phyloP scores from a whole-genome alignment of 2,329 filamentous ascomycete genomes.

The Zasmidium cellare region DNA sequence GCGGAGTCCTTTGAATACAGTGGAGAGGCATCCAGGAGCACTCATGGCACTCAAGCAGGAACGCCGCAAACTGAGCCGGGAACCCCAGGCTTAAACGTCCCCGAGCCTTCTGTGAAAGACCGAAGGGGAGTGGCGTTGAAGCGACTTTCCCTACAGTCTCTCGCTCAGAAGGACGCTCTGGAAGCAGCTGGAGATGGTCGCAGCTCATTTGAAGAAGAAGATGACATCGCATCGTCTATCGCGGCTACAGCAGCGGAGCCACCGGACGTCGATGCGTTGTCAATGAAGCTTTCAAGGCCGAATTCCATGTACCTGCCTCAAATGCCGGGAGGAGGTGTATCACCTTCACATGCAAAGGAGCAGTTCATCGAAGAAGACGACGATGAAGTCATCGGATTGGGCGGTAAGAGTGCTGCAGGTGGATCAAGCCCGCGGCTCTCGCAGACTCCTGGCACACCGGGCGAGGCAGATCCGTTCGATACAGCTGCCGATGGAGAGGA shows the following conservation, averaged over 20 bases:
- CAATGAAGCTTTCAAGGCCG: conserved; percentile 15
- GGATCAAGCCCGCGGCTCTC: not conserved
- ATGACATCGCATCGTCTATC: conserved; percentile 23
- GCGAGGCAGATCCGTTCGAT: not conserved
- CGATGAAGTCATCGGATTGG: conserved; percentile 17
- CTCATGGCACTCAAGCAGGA: not conserved
- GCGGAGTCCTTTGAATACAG: not conserved
- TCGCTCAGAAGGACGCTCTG: conserved; percentile 14
- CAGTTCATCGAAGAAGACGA: conserved; percentile 20
- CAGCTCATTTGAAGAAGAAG: conserved; percentile 11
- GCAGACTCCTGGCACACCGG: not conserved
- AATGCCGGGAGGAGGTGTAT: not conserved
- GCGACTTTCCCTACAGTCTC: conserved; percentile 16
- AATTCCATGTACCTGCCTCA: conserved; percentile 12
- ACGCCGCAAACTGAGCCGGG: conserved; percentile 1
- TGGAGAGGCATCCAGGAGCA: not conserved
- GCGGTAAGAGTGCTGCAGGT: conserved; percentile 7
- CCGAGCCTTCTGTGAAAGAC: conserved; percentile 7
- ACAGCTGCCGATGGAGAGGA: not conserved
- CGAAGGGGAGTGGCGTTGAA: conserved; percentile 8
- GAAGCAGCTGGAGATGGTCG: conserved; percentile 41
- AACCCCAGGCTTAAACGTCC: conserved; percentile 13
- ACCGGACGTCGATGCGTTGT: conserved; percentile 23
- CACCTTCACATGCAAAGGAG: conserved; percentile 1
- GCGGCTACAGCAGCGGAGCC: conserved; percentile 23